These are phyloP conservation scores for Blepharisma undulans DNA, from an alignment of 169 alveolate genomes.

Conservation along the genomic window DNA sequence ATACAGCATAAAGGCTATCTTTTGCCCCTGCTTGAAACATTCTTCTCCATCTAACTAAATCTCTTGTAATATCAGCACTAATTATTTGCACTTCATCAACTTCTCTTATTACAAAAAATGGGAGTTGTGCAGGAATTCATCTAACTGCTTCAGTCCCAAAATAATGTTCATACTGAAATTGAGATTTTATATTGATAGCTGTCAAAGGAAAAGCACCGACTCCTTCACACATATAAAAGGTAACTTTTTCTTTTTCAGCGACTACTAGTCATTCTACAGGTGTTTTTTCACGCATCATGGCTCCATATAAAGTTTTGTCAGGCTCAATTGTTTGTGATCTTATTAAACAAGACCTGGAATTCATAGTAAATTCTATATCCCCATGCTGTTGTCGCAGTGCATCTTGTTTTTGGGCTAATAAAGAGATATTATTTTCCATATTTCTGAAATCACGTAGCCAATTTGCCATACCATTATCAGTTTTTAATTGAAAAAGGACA, in stretches of 20 bases:
- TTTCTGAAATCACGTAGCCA: not conserved
- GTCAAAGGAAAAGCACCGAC: constrained; percentile 27
- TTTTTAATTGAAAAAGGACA: constrained; percentile 9
- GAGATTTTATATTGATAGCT: constrained; percentile 27
- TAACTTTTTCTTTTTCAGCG: not conserved
- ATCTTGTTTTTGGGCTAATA: not conserved
- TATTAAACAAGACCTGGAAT: not conserved
- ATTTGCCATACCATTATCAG: constrained; percentile 15
- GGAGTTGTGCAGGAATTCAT: not conserved
- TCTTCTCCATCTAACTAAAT: constrained; percentile 40
- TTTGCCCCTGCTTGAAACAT: not conserved
- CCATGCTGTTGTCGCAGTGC: not conserved
- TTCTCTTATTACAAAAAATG: not conserved
- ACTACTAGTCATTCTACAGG: constrained; percentile 29
- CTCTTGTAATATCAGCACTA: not conserved
- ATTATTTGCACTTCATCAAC: constrained; percentile 7
- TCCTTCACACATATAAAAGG: constrained; percentile 36
- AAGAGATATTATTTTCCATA: not conserved
- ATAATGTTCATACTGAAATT: not conserved
- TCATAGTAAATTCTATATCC: not conserved
- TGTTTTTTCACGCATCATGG: not conserved
- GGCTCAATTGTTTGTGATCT: constrained; percentile 8
- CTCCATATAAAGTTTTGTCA: constrained; percentile 25
- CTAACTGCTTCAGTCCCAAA: not conserved
- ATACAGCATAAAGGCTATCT: not conserved